Percentiles rank a stretch among this genome's conserved stretches.
Conservation (phyloP, 2,329 filamentous ascomycete species). For the Fusarium brevicatenulatum region DNA sequence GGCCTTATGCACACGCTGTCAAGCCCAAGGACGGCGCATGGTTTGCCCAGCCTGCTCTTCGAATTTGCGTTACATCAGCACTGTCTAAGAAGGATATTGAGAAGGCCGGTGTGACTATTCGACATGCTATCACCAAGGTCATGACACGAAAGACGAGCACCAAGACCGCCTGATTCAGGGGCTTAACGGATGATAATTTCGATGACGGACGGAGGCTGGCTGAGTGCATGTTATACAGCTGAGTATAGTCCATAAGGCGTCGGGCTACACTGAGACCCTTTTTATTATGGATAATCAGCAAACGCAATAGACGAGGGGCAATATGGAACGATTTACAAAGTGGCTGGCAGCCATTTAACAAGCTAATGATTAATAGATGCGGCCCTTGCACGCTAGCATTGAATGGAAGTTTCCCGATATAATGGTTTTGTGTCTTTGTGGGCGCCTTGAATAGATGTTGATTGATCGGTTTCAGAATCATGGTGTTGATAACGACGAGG, state of each 20-base stretch:
- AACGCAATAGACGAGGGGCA: slow-evolving; percentile 9
- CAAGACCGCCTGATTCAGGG: slow-evolving; percentile 40
- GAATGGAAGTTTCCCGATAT: not conserved
- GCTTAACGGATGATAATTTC: not conserved
- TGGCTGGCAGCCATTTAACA: slow-evolving; percentile 21
- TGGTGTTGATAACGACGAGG: not conserved
- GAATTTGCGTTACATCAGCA: slow-evolving; percentile 89
- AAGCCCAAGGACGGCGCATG: slow-evolving; percentile 76
- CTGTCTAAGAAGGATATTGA: slow-evolving; percentile 95
- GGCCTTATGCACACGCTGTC: slow-evolving; percentile 71
- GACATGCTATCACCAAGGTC: slow-evolving; percentile 94
- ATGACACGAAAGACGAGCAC: slow-evolving; percentile 72
- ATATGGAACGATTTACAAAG: slow-evolving; percentile 20
- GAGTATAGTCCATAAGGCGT: not conserved
- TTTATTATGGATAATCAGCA: not conserved
- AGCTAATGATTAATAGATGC: slow-evolving; percentile 45
- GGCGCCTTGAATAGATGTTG: not conserved
- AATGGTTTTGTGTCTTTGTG: not conserved
- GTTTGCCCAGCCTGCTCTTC: slow-evolving; percentile 81
- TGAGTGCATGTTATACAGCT: not conserved
- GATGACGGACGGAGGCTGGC: not conserved
- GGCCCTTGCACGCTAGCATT: slow-evolving; percentile 21
- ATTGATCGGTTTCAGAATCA: not conserved
- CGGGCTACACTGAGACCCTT: slow-evolving; percentile 7
- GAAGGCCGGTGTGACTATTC: slow-evolving; percentile 87